Evolutionary conservation across 345 rosid species (phyloP), one percentile per base, ranked within the genome.

Genomic region (Clausena lansium): DNA sequence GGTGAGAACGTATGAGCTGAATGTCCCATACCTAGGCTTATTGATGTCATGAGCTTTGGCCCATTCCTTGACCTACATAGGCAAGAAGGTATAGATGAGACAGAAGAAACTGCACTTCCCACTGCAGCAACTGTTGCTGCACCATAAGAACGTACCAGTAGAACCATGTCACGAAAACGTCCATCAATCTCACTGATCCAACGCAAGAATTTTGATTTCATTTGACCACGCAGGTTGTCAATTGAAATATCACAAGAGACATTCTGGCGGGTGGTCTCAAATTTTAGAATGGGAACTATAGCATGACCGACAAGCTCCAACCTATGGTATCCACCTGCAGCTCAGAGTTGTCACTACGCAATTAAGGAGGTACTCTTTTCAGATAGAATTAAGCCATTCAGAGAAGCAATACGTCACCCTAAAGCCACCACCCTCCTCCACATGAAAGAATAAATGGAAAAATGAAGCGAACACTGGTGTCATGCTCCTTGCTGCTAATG

Each of bases 61-160:
- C 99, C 99, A 95, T 88, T 93, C 98, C 85, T 93, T 95, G 78
- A 95, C 98, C 98, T 95, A 83, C 62, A 80, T 55, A 79, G 57
- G 41, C 50, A 75, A 72, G 19, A 28, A 68, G 76, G 2, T 5
- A 32, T 1, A 19, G 11, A 67, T 76, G 24, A 70, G 76, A 78
- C 10, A 60, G 58, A 57, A 27, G 61, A 32, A n/a, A 63, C 17
- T 63, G 41, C 32, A 1, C 10, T 75, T 78, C 63, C 74, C 58
- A 32, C 10, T 47, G 55, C 32, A 57, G 52, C 4, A 59, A 39
- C 61, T 71, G 25, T n/a, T 68, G 47, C 55, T 58, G 55, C 72
- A 41, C 61, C 13, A n/a, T 9, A 15, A 82, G 71, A 78, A 78
- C 78, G 6, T 85, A 92, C 99, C 85, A 93, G 87, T 77, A 95